Base-by-base conservation (phyloP, 202 grass and related monocot species). In the Panicum virgatum region DNA sequence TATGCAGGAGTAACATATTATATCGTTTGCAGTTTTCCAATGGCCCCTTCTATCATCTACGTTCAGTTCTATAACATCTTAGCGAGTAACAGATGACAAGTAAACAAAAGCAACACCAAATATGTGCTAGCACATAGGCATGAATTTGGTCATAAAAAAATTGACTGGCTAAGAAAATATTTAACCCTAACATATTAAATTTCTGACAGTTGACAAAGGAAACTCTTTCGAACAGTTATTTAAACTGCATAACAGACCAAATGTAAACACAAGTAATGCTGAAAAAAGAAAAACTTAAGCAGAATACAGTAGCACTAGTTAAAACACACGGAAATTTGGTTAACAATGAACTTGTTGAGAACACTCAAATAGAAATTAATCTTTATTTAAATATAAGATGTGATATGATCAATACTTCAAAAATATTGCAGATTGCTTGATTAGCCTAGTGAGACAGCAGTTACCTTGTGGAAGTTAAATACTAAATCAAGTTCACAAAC, bases 401-500 rank as follows among this genome's bases (percentile, higher is more conserved):
- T 36, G 10, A 77, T 56, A 19, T 56, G 11, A 75, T 63, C 60
- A 74, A 37, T 30, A 75, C 9, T 60, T 52, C 61, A 42, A 45
- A 53, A 73, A 53, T 74, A 39, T 16, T 64, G 36, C 37, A 72
- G 25, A 29, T 45, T 38, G 51, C 54, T 65, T 40, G 56, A 78
- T 54, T 67, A 66, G 18, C 12, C 58, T 46, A 36, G 25, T 34
- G 25, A 80, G 44, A 80, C 72, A 43, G 32, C 26, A 54, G 62
- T 79, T 86, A 92, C 96, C 88, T 93, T 93, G 75, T 93, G 92
- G 72, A 93, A 91, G 80, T 98, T 91, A 66, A 96, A 96, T 40
- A 92, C 92, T 45, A 98, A 88, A 90, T 98, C 96, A 19, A 98
- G 91, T 78, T 98, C 92, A 81, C 96, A 98, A 68, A 94, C 90